Base-by-base conservation (phyloP, 164 flowering plant species). In the Annona squamosa region DNA sequence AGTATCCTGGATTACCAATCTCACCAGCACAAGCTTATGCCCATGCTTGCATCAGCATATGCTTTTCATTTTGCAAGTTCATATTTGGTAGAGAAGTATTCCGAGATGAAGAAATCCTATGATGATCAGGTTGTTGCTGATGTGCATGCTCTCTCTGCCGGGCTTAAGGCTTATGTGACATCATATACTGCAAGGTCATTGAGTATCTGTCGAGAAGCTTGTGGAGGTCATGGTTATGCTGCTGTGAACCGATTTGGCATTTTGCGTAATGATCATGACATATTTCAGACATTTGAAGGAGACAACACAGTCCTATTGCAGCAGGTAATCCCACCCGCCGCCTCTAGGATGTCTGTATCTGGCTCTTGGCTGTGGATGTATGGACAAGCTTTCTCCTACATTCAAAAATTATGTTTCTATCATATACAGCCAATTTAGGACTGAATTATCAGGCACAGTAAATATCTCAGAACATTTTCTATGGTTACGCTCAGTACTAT, bases 141-240 rank as follows among this genome's bases (percentile, higher is more conserved):
- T 79, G 98, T 95, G 12, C 99, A 95, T 85, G 84, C 92, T 2
- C 92, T 91, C 45, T 91, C 98, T 1, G 93, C 98, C 4, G 98
- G 99, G 19, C 90, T 93, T 42, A 95, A 93, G 84, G 89, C 98
- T 62, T 93, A 93, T 77, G 87, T 95, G 69, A 95, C 98, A 57
- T 85, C 90, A 7, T 93, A 85, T 72, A 95, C 98, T 3, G 92
- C 94, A 46, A 93, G 87, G 78, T 87, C 98, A 64, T 74, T 95
- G 79, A 90, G 94, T 73, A 79, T 84, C 45, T 93, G 98, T 76
- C 84, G 98, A 73, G 99, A 93, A 82, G 87, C 99, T 59, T 95
- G 98, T 78, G 99, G 99, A 42, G 99, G 99, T 48, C 98, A 92
- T 82, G 99, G 99, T 1, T 95, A 93, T 83, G 96, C 98, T 74